Conservation (phyloP, 2,329 filamentous ascomycete genomes). For the Aureobasidium subglaciale region DNA sequence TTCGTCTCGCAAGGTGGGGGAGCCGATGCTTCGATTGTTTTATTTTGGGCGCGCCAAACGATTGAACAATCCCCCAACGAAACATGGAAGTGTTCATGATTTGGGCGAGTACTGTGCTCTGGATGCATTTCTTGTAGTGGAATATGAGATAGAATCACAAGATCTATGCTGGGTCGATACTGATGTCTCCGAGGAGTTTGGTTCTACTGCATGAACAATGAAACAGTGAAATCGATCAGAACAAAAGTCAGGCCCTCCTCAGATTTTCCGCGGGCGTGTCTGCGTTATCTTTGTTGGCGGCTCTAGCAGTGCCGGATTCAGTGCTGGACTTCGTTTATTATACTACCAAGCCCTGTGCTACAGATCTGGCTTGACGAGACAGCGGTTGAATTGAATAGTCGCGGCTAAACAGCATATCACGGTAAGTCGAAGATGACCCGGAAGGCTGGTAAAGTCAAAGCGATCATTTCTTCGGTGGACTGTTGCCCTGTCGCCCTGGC, state of each 20-base stretch:
- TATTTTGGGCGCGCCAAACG: not conserved
- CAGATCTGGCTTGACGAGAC: not conserved
- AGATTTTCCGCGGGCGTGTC: not conserved
- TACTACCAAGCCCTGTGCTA: no score
- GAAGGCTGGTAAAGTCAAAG: not conserved
- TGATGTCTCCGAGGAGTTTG: no score
- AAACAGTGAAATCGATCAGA: no score
- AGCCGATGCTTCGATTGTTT: not conserved
- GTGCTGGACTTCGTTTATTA: no score
- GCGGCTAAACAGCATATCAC: conserved; percentile 3
- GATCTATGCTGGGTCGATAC: no score
- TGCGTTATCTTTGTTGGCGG: not conserved
- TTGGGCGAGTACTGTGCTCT: not conserved
- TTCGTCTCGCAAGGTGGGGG: not conserved
- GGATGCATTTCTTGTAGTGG: no score
- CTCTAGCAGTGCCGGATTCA: no score
- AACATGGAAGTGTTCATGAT: not conserved
- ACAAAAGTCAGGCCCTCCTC: no score
- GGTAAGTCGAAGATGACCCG: not conserved
- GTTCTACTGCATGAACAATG: no score
- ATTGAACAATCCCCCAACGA: conserved; percentile 1
- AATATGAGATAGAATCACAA: no score
- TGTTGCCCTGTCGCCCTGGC: not conserved
- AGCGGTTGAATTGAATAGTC: not conserved
- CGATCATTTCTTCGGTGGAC: not conserved